Percentiles rank a stretch among this genome's conserved stretches.
phyloP scores from a whole-genome alignment of 768 basidiomycete species.

The Boletus sensibilis region DNA sequence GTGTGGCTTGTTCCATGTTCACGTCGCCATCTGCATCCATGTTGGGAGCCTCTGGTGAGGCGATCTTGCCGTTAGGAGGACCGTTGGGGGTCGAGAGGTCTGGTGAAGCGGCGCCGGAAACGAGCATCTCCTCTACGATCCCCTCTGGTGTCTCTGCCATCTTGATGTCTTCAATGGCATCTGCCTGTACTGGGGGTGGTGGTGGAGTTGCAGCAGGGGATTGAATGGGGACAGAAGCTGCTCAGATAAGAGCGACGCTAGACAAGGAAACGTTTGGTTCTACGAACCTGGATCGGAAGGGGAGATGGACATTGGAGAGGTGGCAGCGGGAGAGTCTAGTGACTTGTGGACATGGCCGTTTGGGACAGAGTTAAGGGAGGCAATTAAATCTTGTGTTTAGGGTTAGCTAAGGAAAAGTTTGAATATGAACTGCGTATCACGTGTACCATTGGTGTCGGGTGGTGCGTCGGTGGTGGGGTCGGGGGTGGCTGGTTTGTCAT shows the following conservation, averaged over 20 bases:
- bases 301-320: slow-evolving; percentile 42
- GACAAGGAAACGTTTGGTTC: slow-evolving; percentile 14
- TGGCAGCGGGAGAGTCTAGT: slow-evolving; percentile 35
- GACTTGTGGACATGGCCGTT: slow-evolving; percentile 66
- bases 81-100: slow-evolving; percentile 2
- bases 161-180: slow-evolving; percentile 53
- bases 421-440: slow-evolving; percentile 34
- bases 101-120: slow-evolving; percentile 15
- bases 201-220: slow-evolving; percentile 47
- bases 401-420: slow-evolving; percentile 37
- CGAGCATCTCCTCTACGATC: slow-evolving; percentile 14
- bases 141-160: slow-evolving; percentile 42
- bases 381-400: slow-evolving; percentile 32
- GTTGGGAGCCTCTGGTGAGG: slow-evolving; percentile 30
- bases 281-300: slow-evolving; percentile 52
- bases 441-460: slow-evolving; percentile 39
- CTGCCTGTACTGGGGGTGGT: slow-evolving; percentile 44
- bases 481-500: slow-evolving; percentile 29
- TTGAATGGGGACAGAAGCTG: slow-evolving; percentile 45
- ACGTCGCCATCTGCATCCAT: slow-evolving; percentile 32
- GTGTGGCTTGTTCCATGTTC: slow-evolving; percentile 27
- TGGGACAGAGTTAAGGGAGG: slow-evolving; percentile 45
- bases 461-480: slow-evolving; percentile 18
- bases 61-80: slow-evolving; percentile 26
- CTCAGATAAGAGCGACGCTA: slow-evolving; percentile 29